Conservation (phyloP, 306 rosid genomes). For the Geum urbanum region DNA sequence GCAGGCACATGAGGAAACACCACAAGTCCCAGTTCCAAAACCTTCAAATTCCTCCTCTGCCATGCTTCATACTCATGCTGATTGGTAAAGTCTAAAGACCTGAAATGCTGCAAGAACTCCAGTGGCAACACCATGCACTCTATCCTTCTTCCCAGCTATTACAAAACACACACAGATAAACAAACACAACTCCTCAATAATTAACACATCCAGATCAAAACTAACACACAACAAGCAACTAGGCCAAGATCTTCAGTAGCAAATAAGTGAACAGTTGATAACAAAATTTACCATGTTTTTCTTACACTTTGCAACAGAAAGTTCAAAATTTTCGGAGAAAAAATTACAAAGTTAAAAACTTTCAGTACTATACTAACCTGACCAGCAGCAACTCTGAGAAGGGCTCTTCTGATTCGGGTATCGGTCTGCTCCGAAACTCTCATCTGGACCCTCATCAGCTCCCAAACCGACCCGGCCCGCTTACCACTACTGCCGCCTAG, state of each 20-base stretch:
- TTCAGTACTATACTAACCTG: conserved; percentile 46
- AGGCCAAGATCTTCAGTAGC: background rate
- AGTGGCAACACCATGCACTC: conserved; percentile 86
- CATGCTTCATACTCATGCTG: conserved; percentile 74
- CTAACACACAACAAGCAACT: background rate
- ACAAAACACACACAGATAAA: conserved; percentile 30
- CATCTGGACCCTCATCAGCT: conserved; percentile 82
- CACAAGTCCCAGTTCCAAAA: conserved; percentile 78
- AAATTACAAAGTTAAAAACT: background rate
- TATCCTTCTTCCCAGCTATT: conserved; percentile 76
- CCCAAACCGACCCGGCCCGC: conserved; percentile 65
- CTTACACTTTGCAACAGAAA: no score
- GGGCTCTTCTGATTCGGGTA: conserved; percentile 70
- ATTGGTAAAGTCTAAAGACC: conserved; percentile 60
- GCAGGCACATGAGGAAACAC: conserved; percentile 62
- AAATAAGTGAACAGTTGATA: background rate
- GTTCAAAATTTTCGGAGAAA: background rate
- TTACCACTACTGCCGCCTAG: conserved; percentile 24
- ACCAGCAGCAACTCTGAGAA: conserved; percentile 78
- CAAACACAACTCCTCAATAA: conserved; percentile 20
- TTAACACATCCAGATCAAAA: conserved; percentile 22
- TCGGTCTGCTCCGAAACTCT: conserved; percentile 78
- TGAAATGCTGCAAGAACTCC: conserved; percentile 80
- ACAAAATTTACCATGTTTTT: background rate
- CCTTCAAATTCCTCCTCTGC: conserved; percentile 73